phyloP scores from a whole-genome alignment of 768 basidiomycete species.

The Amanita phalloides region DNA sequence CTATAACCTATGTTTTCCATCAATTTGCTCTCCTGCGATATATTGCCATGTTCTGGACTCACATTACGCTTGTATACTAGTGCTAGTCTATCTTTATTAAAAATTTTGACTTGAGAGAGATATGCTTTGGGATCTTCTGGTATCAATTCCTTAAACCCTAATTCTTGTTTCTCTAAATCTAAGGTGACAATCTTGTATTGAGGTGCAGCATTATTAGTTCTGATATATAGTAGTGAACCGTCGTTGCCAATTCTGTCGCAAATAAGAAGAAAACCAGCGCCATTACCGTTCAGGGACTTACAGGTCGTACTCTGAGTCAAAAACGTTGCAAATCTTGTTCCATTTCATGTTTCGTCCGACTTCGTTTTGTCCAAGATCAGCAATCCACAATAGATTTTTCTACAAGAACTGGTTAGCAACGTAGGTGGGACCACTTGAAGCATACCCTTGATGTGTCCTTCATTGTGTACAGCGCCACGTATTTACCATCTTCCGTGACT shows the following conservation, averaged over 20 bases:
- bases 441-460: slow-evolving; percentile 58
- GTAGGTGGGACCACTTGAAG: neutral
- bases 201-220: slow-evolving; percentile 57
- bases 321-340: slow-evolving; percentile 62
- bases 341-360: slow-evolving; percentile 61
- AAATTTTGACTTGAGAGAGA: slow-evolving; percentile 34
- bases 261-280: slow-evolving; percentile 5
- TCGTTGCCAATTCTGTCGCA: slow-evolving; percentile 49
- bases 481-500: slow-evolving; percentile 57
- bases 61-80: slow-evolving; percentile 67
- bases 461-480: slow-evolving; percentile 40
- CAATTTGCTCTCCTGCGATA: neutral
- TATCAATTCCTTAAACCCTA: slow-evolving; percentile 47
- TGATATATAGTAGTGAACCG: slow-evolving; percentile 48
- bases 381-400: slow-evolving; percentile 71
- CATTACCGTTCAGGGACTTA: slow-evolving; percentile 22
- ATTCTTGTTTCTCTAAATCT: slow-evolving; percentile 40
- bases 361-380: slow-evolving; percentile 46
- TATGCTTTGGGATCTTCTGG: slow-evolving; percentile 57
- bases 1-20: slow-evolving; percentile 44
- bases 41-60: slow-evolving; percentile 13
- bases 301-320: slow-evolving; percentile 55
- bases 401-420: slow-evolving; percentile 14
- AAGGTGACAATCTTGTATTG: slow-evolving; percentile 56
- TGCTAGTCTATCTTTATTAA: slow-evolving; percentile 45